Evolutionary conservation across 805 yeast genomes (phyloP), one percentile per base, ranked within the genome.

Genomic region (Wickerhamiella occidentalis): DNA sequence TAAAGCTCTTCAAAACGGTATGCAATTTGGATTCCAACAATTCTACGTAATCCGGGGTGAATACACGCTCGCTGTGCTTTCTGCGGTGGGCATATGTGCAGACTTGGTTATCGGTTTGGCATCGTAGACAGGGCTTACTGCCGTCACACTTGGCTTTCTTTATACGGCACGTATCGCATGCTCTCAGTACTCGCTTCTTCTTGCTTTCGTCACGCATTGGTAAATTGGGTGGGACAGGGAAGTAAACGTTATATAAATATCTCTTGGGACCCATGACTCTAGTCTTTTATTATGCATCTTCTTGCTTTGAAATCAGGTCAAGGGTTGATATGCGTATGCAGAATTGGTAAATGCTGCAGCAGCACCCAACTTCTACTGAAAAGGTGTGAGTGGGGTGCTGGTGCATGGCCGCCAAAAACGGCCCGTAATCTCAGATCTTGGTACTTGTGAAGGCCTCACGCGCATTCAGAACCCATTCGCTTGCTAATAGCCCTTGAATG

Each of bases 141-240:
- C 51, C 51, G 18, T 48, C 51, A 21, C 51, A 48, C 18, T 37
- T 35, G 21, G 51, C 47, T 36, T 48, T 48, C 44, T 48, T 48
- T 11, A 48, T 35, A 9, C 47, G 37, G 35, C 51, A 48, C 5
- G 47, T 42, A 19, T 48, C 51, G 23, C 51, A 48, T 13, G 51
- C 51, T 29, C 47, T 33, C 22, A 42, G 12, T n/a, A 48, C 47
- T 17, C 51, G 19, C 44, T 43, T 48, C 47, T 48, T 48, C 38
- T 48, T 48, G 2, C 22, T 15, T 28, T 47, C 50, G 38, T 40
- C 46, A 40, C 46, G 46, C 50, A 47, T 47, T 3, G 38, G 30
- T 3, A 17, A 15, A 12, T n/a, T 6, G 6, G 5, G n/a, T 12
- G 19, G 26, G n/a, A 11, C 12, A 6, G 38, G 38, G 38, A 36